Percentiles rank a stretch among this genome's conserved stretches.
Evolutionary conservation across 202 grass and related monocot genomes (phyloP).

Genomic region (Bolboschoenoplectus hybrid): DNA sequence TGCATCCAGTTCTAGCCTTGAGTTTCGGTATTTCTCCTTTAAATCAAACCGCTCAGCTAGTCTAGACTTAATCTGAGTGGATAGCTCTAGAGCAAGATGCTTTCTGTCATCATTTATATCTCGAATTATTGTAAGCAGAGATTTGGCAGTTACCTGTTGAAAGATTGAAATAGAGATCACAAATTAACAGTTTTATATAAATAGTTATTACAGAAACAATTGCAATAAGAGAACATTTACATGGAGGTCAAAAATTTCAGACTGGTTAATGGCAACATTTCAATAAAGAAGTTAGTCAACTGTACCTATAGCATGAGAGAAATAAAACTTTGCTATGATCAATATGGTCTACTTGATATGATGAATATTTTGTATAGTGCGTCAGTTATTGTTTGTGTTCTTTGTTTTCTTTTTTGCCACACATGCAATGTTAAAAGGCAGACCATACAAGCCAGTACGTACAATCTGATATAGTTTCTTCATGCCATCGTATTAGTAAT

Average conservation of each 20-base stretch:
- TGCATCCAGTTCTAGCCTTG: constrained; percentile 63
- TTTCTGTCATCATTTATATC: constrained; percentile 69
- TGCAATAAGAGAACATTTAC: background rate
- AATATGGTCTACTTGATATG: background rate
- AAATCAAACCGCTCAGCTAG: constrained; percentile 66
- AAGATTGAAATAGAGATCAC: constrained; percentile 17
- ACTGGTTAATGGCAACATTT: constrained; percentile 29
- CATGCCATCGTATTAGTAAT: background rate
- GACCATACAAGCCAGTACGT: background rate
- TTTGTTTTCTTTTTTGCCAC: background rate
- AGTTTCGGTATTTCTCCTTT: constrained; percentile 62
- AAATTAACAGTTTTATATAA: background rate
- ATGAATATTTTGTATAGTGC: constrained; percentile 15
- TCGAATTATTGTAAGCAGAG: constrained; percentile 51
- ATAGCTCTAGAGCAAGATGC: constrained; percentile 57
- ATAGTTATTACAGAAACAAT: background rate
- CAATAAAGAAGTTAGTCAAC: constrained; percentile 20
- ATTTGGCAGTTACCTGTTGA: constrained; percentile 29
- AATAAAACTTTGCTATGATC: background rate
- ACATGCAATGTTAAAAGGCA: background rate
- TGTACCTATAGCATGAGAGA: constrained; percentile 1
- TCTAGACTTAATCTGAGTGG: constrained; percentile 70
- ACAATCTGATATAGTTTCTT: constrained; percentile 15
- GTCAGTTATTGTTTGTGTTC: background rate
- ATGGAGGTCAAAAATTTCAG: background rate